Percentiles rank a stretch among this genome's conserved stretches.
These are phyloP conservation scores for Exophiala sideris DNA, from an alignment of 2,329 filamentous ascomycete genomes.

Conservation along the genomic window DNA sequence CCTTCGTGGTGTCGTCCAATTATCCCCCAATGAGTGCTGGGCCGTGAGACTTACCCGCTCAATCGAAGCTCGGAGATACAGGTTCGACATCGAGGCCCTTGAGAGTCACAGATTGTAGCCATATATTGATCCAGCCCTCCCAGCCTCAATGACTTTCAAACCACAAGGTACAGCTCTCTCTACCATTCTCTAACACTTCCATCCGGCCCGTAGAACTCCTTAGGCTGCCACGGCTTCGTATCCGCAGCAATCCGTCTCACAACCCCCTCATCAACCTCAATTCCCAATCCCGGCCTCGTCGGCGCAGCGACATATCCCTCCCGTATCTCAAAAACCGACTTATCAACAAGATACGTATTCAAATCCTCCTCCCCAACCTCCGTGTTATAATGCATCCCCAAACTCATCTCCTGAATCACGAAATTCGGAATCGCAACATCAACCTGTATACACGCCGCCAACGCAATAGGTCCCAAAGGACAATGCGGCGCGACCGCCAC, in stretches of 20 bases:
- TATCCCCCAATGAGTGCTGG: no score
- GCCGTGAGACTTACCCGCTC: no score
- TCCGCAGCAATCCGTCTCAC: conserved; percentile 58
- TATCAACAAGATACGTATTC: conserved; percentile 63
- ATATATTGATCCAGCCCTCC: no score
- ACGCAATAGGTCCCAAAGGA: conserved; percentile 66
- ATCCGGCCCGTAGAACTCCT: conserved; percentile 66
- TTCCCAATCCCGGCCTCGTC: conserved; percentile 60
- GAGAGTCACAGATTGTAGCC: no score
- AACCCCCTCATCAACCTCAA: conserved; percentile 68
- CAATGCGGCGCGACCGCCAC: conserved; percentile 69
- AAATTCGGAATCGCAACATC: conserved; percentile 59
- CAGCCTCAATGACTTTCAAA: background rate
- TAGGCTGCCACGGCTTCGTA: conserved; percentile 62
- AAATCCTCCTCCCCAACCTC: conserved; percentile 61
- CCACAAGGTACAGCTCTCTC: background rate
- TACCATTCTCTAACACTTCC: conserved; percentile 68
- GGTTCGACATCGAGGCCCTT: no score
- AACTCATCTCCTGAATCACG: conserved; percentile 70
- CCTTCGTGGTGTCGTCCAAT: no score
- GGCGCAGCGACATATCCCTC: conserved; percentile 62
- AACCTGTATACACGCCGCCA: conserved; percentile 67
- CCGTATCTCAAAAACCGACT: conserved; percentile 63
- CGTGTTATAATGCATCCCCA: conserved; percentile 75
- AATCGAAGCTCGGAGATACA: no score